Conservation (phyloP, 768 basidiomycete genomes). For the Lentinula lateritia region DNA sequence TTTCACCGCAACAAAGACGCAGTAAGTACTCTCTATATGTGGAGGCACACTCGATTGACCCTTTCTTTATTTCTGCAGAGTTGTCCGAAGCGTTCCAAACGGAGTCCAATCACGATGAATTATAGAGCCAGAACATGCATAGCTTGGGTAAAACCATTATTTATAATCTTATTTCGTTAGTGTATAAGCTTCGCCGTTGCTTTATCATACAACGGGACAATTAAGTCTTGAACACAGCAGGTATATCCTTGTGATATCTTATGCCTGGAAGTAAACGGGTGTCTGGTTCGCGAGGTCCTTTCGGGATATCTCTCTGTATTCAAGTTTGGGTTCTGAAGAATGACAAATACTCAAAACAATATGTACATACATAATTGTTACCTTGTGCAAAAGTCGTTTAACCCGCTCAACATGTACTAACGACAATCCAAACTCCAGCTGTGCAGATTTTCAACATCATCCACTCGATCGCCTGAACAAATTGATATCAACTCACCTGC, state of each 20-base stretch:
- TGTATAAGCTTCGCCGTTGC: too few relatives aligned
- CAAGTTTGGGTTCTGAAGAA: too few relatives aligned
- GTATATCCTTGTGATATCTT: too few relatives aligned
- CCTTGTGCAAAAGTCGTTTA: not conserved
- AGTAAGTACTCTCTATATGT: conserved; percentile 49
- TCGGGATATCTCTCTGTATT: too few relatives aligned
- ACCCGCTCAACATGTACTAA: not conserved
- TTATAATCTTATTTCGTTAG: not conserved
- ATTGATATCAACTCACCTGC: not conserved
- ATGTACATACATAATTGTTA: not conserved
- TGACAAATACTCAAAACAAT: too few relatives aligned
- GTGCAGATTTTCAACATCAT: not conserved
- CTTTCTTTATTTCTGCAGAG: conserved; percentile 30
- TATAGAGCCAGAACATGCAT: conserved; percentile 17
- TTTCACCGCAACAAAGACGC: conserved; percentile 60
- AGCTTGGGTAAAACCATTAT: not conserved
- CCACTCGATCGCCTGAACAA: not conserved
- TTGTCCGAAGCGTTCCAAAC: conserved; percentile 47
- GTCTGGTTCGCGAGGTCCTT: too few relatives aligned
- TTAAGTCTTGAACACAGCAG: too few relatives aligned
- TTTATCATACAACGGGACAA: too few relatives aligned
- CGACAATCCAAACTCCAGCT: not conserved
- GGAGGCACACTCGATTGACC: not conserved
- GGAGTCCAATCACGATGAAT: conserved; percentile 34
- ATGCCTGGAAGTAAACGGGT: too few relatives aligned